phyloP scores from a whole-genome alignment of 768 basidiomycete genomes.

The Dioszegia hungarica region DNA sequence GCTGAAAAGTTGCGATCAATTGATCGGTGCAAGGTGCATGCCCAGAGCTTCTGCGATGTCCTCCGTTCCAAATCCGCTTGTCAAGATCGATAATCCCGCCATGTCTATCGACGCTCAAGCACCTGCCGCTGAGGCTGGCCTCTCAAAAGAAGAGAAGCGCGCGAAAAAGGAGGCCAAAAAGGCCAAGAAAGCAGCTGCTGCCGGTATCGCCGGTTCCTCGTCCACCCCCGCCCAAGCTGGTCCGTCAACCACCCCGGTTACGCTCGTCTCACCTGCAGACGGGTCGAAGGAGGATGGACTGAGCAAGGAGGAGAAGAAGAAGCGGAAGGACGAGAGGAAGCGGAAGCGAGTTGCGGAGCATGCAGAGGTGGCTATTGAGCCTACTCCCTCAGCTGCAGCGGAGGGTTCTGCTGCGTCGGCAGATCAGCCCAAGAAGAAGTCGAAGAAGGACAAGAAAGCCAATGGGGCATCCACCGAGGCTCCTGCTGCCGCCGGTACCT shows the following conservation, averaged over 20 bases:
- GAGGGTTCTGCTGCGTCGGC: too few species aligned
- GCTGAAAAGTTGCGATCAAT: too few species aligned
- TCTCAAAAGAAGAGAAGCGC: conserved; percentile 14
- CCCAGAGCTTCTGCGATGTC: too few species aligned
- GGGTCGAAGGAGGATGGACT: neutral
- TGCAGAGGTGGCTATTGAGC: neutral
- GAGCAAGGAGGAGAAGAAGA: conserved; percentile 49
- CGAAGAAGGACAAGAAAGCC: conserved; percentile 29
- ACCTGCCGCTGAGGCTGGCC: neutral
- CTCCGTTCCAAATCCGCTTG: too few species aligned
- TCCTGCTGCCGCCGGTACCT: conserved; percentile 20
- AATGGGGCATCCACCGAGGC: too few species aligned
- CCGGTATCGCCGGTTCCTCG: neutral
- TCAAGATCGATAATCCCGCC: too few species aligned
- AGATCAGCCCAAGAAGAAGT: conserved; percentile 6
- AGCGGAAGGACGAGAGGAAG: conserved; percentile 43
- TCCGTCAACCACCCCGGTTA: neutral
- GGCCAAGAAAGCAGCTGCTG: conserved; percentile 8
- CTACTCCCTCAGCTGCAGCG: neutral
- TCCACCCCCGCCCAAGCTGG: neutral
- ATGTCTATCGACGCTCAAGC: conserved; percentile 11
- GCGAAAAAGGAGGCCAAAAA: conserved; percentile 13
- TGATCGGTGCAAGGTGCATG: too few species aligned
- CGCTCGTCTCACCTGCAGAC: too few species aligned
- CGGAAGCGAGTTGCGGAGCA: conserved; percentile 21